These are phyloP conservation scores for Lentinula edodes DNA, from an alignment of 768 basidiomycete genomes.

Conservation along the genomic window DNA sequence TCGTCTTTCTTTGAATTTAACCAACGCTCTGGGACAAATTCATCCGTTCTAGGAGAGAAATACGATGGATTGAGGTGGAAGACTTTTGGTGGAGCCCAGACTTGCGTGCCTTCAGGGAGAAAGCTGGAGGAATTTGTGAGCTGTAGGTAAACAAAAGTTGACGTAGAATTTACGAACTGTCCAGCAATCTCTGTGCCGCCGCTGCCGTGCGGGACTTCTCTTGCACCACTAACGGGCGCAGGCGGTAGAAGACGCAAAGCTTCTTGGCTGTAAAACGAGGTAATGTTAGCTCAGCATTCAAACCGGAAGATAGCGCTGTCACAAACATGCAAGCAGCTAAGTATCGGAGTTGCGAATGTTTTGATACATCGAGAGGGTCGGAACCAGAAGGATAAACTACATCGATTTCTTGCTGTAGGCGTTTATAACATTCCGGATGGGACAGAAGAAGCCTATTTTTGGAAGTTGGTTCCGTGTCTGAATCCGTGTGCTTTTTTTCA, in stretches of 20 bases:
- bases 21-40: conserved; percentile 38
- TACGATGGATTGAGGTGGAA: conserved; percentile 32
- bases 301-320: background rate
- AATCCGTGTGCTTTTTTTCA: background rate
- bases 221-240: conserved; percentile 25
- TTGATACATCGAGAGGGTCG: conserved; percentile 6
- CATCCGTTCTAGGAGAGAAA: conserved; percentile 31
- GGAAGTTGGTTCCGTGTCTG: background rate
- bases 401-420: conserved; percentile 4
- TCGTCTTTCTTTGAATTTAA: conserved; percentile 10
- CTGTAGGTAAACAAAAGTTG: background rate
- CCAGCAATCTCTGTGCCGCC: conserved; percentile 22
- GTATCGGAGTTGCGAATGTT: conserved; percentile 20
- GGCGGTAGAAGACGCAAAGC: conserved; percentile 31
- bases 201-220: conserved; percentile 21
- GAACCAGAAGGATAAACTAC: conserved; percentile 2
- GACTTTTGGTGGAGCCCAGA: conserved; percentile 25
- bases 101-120: conserved; percentile 28
- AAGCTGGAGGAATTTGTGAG: conserved; percentile 18
- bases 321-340: conserved; percentile 30
- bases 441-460: background rate
- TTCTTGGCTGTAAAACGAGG: conserved; percentile 25
- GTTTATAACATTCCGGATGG: conserved; percentile 5
- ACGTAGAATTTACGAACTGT: conserved; percentile 14
- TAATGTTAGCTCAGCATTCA: background rate